These are phyloP conservation scores for Ricinus communis DNA, from an alignment of 345 rosid species.

Conservation along the genomic window DNA sequence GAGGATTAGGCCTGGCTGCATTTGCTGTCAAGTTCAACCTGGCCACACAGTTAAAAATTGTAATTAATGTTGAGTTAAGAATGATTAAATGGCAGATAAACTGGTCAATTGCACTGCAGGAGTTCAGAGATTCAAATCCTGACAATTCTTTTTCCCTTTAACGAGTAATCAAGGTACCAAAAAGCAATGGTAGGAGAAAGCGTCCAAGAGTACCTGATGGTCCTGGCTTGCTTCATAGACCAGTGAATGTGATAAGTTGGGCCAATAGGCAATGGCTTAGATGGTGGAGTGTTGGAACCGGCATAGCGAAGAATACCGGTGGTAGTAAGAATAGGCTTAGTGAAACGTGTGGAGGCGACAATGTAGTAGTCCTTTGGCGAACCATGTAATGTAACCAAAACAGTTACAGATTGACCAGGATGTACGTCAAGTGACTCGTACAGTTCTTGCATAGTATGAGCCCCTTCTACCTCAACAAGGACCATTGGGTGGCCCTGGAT, in stretches of 20 bases:
- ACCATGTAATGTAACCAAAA: slow-evolving; percentile 49
- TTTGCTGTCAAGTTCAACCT: slow-evolving; percentile 83
- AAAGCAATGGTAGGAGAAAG: too few relatives aligned
- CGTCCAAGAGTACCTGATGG: slow-evolving; percentile 27
- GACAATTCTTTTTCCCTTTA: too few relatives aligned
- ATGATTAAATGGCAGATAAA: not conserved
- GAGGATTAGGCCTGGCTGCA: slow-evolving; percentile 95
- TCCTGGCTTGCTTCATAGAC: slow-evolving; percentile 91
- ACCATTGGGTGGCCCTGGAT: slow-evolving; percentile 70
- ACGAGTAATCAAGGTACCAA: too few relatives aligned
- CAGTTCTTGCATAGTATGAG: slow-evolving; percentile 64
- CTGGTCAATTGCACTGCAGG: too few relatives aligned
- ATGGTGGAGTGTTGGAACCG: slow-evolving; percentile 55
- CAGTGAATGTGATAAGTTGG: slow-evolving; percentile 75
- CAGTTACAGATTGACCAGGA: slow-evolving; percentile 66
- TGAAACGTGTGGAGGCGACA: slow-evolving; percentile 81
- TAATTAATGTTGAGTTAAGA: too few relatives aligned
- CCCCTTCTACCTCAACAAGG: slow-evolving; percentile 87
- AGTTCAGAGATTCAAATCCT: too few relatives aligned
- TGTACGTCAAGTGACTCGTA: slow-evolving; percentile 79
- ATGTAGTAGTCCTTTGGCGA: slow-evolving; percentile 55
- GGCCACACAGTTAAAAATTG: not conserved
- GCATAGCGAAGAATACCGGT: slow-evolving; percentile 67
- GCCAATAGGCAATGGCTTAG: slow-evolving; percentile 55
- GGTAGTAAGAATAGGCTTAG: slow-evolving; percentile 45